phyloP scores from a whole-genome alignment of 1,139 yeast species.

The Blastobotrys illinoisensis region DNA sequence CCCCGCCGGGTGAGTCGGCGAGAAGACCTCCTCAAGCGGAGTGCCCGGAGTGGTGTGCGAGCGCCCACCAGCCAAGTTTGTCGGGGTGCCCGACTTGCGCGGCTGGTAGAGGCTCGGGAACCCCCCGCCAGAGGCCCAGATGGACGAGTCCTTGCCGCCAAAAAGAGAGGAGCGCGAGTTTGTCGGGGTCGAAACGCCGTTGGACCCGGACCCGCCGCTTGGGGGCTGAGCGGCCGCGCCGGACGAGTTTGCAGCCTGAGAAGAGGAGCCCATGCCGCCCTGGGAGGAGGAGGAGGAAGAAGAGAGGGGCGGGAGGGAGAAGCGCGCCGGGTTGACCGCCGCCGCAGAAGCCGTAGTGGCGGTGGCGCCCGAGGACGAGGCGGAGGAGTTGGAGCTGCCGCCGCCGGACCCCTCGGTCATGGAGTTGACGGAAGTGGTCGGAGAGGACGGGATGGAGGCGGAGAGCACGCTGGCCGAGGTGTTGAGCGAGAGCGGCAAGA shows the following conservation, averaged over 20 bases:
- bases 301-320: background rate
- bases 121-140: constrained; percentile 12
- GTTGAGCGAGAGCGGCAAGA: constrained; percentile 8
- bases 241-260: background rate
- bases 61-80: constrained; percentile 2
- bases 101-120: constrained; percentile 10
- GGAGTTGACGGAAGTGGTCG: constrained; percentile 13
- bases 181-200: constrained; percentile 6
- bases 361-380: constrained; percentile 1
- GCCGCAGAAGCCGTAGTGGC: background rate
- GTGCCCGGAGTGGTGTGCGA: constrained; percentile 18
- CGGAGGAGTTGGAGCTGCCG: background rate
- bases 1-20: constrained; percentile 3
- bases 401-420: background rate
- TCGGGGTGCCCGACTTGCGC: constrained; percentile 7
- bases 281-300: background rate
- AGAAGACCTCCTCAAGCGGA: constrained; percentile 12
- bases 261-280: constrained; percentile 3
- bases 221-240: background rate
- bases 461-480: background rate
- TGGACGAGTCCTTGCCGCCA: constrained; percentile 12
- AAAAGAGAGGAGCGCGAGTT: constrained; percentile 3
- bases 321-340: background rate
- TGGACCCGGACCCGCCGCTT: background rate
- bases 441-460: constrained; percentile 12